Base-by-base conservation (phyloP, 2,329 filamentous ascomycete species). In the Diaporthe batatas region DNA sequence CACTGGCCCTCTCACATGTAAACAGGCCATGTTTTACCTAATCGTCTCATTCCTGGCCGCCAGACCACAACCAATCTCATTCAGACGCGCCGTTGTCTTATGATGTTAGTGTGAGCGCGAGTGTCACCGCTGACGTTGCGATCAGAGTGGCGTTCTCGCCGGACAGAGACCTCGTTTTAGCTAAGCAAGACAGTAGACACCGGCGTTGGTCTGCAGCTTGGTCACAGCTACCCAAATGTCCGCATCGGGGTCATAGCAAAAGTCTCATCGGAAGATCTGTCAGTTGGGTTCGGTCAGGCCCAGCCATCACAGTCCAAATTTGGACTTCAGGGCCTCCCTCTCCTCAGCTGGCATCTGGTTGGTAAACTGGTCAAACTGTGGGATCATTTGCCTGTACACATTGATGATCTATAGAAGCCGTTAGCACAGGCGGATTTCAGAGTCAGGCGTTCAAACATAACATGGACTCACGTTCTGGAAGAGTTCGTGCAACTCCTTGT, bases 391-490 rank as follows among this genome's bases (percentile, higher is more conserved):
- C 71, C 87, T 86, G 79, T 91, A 91, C 39, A 86, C 82, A 72
- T 83, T 84, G 75, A 91, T 81, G 23, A 87, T 84, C 89, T 74
- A 23, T 21, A 12, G 8, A 29, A 7, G 5, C 25, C 2, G n/a
- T 73, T 53, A 71, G 54, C n/a, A 18, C 3, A 8, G 12, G 90
- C 74, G 10, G 1, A 6, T 12, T 11, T 53, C 21, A 8, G 12
- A 39, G 34, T 12, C 11, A 12, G 7, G n/a, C 16, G 0, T 39
- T 32, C 18, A 11, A 21, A 42, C 39, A 18, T 16, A 14, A 42
- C 6, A 14, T 21, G 70, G 49, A 82, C 90, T 85, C 81, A 96
- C 94, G 83, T 92, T 90, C 79, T 94, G 91, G 82, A 97, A 97
- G 51, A 91, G 90, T 70, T 90, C 88, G 72, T 92, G 89, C 69